phyloP scores from a whole-genome alignment of 2,329 filamentous ascomycete species.

The Amesomyces nigricolor region DNA sequence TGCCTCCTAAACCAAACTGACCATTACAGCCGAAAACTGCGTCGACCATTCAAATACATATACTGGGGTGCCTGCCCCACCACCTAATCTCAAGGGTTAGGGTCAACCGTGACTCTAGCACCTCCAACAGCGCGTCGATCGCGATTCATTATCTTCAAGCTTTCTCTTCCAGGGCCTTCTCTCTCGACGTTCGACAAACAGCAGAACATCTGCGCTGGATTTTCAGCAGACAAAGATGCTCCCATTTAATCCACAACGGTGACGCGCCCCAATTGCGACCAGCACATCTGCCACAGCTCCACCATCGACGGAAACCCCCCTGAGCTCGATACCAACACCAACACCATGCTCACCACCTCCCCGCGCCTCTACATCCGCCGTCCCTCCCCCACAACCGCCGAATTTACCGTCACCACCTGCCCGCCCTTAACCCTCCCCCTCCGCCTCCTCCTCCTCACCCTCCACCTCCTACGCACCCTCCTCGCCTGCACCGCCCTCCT shows the following conservation, averaged over 20 bases:
- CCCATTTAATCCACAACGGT: too few relatives aligned
- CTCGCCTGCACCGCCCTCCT: constrained; percentile 40
- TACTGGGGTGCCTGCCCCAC: not conserved
- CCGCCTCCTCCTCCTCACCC: constrained; percentile 40
- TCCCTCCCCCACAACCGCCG: constrained; percentile 82
- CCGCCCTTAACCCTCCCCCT: constrained; percentile 47
- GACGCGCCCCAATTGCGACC: too few relatives aligned
- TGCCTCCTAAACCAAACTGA: constrained; percentile 51
- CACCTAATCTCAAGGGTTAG: not conserved
- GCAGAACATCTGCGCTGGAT: too few relatives aligned
- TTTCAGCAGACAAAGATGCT: too few relatives aligned
- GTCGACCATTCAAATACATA: constrained; percentile 9
- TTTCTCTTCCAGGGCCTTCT: too few relatives aligned
- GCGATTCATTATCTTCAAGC: not conserved
- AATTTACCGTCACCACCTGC: constrained; percentile 84
- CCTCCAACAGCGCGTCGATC: not conserved
- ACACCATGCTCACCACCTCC: constrained; percentile 54
- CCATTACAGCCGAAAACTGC: constrained; percentile 53
- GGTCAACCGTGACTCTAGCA: not conserved
- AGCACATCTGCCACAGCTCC: too few relatives aligned
- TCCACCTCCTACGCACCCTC: constrained; percentile 39
- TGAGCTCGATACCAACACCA: constrained; percentile 10
- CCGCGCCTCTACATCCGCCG: constrained; percentile 58
- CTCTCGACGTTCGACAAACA: too few relatives aligned
- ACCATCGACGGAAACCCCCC: not conserved